Evolutionary conservation across 2,329 filamentous ascomycete genomes (phyloP).

Genomic region (Calonectria hawksworthii): DNA sequence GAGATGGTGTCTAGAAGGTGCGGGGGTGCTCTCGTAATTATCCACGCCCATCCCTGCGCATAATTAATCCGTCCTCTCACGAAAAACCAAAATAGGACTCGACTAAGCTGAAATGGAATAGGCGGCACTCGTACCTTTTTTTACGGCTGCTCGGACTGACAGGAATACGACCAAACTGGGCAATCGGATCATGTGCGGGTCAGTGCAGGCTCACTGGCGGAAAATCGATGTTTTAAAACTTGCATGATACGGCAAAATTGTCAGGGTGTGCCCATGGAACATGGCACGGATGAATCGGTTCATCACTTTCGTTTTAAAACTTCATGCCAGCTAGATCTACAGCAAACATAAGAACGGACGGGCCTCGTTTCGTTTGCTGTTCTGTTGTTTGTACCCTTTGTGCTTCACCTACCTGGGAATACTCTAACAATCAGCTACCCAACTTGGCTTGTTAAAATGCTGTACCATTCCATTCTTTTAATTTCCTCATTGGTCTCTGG

Average conservation of each 20-base stretch:
- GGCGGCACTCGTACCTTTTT: neutral
- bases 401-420: neutral
- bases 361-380: neutral
- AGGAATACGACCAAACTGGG: neutral
- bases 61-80: neutral
- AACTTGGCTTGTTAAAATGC: slow-evolving; percentile 13
- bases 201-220: slow-evolving; percentile 10
- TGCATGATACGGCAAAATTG: neutral
- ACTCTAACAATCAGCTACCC: neutral
- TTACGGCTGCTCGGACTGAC: neutral
- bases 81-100: neutral
- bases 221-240: slow-evolving; percentile 19
- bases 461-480: slow-evolving; percentile 14
- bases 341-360: neutral
- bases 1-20: neutral
- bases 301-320: neutral
- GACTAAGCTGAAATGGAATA: neutral
- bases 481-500: slow-evolving; percentile 28
- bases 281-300: neutral
- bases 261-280: neutral
- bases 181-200: neutral
- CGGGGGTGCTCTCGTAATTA: neutral
- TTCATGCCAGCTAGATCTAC: neutral
- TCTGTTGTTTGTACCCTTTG: neutral
- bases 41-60: neutral